Evolutionary conservation across 2,329 filamentous ascomycete species (phyloP), one percentile per base, ranked within the genome.

Genomic region (Rachicladosporium sp.): DNA sequence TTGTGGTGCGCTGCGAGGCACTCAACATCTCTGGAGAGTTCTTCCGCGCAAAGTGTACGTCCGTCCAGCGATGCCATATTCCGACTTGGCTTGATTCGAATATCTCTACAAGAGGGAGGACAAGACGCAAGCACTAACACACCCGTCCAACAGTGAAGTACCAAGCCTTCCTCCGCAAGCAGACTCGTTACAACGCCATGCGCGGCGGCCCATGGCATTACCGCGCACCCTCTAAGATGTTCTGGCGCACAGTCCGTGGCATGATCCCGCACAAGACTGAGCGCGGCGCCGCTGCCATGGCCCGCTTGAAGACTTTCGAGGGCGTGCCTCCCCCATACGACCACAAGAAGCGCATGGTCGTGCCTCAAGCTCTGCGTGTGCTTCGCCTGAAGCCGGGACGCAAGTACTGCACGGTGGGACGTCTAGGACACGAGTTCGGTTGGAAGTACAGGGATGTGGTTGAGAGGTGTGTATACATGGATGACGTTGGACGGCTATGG

Each of bases 391-490:
- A 95, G 79, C 91, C 91, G 62, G 91, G 91, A 65, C 87, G 91
- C 76, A 98, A 98, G 81, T 98, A 93, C 85, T 98, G 91, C 84
- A 93, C 88, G 54, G 89, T 98, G 58, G 91, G 91, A 59, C 81
- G 91, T 72, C 76, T 98, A 65, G 91, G 85, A 70, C 88, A 95
- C 72, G 91, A 98, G 76, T 91, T 96, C 64, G 91, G 91, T 74
- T 98, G 91, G 91, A 98, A 98, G 76, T 96, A 98, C 82, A 84
- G 95, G 78, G 89, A 95, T 67, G 88, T 98, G 64, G 91, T 98
- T 73, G 82, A 81, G 62, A 87, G 85, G 88, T 96, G 74, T 63
- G 87, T 82, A 45, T 8, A 19, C 23, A 6, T 36, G 37, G 40
- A 12, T 19, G 29, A 34, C 3, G 29, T 7, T 29, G 29, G 58